Percentiles rank a stretch among this genome's conserved stretches.
Evolutionary conservation across 164 flowering plant genomes (phyloP).

Genomic region (Kingdonia uniflora): DNA sequence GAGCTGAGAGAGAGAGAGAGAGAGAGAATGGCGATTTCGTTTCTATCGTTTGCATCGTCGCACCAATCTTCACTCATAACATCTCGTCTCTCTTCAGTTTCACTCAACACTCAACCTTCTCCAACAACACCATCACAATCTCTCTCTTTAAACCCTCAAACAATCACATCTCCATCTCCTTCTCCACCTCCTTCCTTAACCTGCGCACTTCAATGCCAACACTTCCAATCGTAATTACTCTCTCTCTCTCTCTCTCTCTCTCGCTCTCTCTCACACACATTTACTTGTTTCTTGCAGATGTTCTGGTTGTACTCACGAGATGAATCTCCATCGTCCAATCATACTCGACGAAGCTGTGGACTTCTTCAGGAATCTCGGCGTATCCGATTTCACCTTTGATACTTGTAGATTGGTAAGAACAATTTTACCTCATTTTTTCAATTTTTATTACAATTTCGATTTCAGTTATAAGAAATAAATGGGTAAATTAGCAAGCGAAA

Average conservation of each 20-base stretch:
- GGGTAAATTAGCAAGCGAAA: no score
- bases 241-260: constrained; percentile 1
- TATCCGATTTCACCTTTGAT: constrained; percentile 56
- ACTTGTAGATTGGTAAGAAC: constrained; percentile 48
- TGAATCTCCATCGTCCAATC: constrained; percentile 60
- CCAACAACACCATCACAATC: constrained; percentile 14
- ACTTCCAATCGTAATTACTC: constrained; percentile 62
- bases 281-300: constrained; percentile 35
- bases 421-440: no score
- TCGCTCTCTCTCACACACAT: not conserved
- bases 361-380: constrained; percentile 51
- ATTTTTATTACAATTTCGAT: no score
- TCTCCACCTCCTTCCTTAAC: no score
- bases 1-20: no score
- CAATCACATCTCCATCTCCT: constrained; percentile 12
- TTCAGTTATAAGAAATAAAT: no score
- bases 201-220: constrained; percentile 74
- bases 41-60: not conserved
- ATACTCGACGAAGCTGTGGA: constrained; percentile 47
- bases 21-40: constrained; percentile 3
- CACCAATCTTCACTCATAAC: constrained; percentile 13
- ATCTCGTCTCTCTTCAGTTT: constrained; percentile 18
- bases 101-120: constrained; percentile 8
- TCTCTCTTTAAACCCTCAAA: constrained; percentile 15
- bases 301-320: constrained; percentile 81